Evolutionary conservation across 345 rosid species (phyloP).

Genomic region (Brassica carinata): DNA sequence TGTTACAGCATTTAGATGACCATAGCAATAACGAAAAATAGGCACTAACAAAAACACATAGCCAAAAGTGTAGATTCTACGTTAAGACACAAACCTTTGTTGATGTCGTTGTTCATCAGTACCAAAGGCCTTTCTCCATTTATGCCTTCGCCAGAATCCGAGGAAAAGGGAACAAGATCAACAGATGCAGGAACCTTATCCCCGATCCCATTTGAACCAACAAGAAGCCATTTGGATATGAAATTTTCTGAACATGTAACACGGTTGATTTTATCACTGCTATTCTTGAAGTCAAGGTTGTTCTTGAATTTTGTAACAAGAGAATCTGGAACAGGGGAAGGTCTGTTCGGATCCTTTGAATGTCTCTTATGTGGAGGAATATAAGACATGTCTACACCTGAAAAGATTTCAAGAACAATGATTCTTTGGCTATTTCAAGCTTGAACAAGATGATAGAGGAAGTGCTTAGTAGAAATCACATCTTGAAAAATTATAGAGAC

Average conservation of each 20-base stretch:
- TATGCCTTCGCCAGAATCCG: slow-evolving; percentile 38
- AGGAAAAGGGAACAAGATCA: slow-evolving; percentile 40
- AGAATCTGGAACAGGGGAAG: slow-evolving; percentile 44
- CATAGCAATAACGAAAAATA: neutral
- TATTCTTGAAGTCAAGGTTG: slow-evolving; percentile 30
- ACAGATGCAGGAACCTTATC: slow-evolving; percentile 40
- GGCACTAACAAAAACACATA: neutral
- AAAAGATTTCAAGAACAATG: neutral
- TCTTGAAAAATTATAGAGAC: neutral
- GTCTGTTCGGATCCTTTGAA: slow-evolving; percentile 33
- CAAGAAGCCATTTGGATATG: slow-evolving; percentile 49
- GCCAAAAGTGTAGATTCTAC: neutral
- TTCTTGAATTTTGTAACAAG: slow-evolving; percentile 40
- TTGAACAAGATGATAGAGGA: too few species aligned
- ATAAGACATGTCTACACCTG: slow-evolving; percentile 51
- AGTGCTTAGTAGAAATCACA: neutral
- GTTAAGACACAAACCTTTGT: neutral
- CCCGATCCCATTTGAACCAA: slow-evolving; percentile 46
- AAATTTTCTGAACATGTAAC: slow-evolving; percentile 43
- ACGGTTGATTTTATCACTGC: slow-evolving; percentile 20
- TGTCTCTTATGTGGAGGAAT: slow-evolving; percentile 67
- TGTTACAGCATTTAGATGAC: neutral
- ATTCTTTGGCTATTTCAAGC: neutral
- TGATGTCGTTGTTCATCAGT: slow-evolving; percentile 41
- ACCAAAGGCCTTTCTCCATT: slow-evolving; percentile 43